A percentile compares a stretch with the other conserved stretches of the same genome.
Evolutionary conservation across 1,139 yeast species (phyloP).

Genomic region (Pichia sp.): DNA sequence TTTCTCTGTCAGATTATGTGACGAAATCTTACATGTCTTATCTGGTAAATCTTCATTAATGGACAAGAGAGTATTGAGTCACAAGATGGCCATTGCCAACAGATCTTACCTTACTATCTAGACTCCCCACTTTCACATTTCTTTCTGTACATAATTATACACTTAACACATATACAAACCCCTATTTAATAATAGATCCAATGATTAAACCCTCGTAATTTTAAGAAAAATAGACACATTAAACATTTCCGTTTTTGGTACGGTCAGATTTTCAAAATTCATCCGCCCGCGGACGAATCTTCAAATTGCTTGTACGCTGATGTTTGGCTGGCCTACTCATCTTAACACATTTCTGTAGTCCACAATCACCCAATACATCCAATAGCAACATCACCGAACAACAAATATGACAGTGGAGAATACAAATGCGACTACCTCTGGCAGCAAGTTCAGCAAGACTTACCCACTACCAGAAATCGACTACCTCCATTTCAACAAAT

Average conservation of each 20-base stretch:
- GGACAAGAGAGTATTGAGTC: slow-evolving; percentile 81
- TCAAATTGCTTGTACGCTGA: no score
- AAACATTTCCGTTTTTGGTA: no score
- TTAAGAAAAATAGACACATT: no score
- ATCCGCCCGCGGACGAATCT: no score
- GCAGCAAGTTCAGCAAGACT: neutral
- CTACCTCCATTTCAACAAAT: slow-evolving; percentile 17
- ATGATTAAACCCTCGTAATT: no score
- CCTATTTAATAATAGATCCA: neutral
- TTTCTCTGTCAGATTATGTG: slow-evolving; percentile 85
- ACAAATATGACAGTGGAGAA: no score
- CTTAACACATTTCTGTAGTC: no score
- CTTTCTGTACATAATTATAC: slow-evolving; percentile 9
- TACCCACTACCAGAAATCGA: slow-evolving; percentile 13
- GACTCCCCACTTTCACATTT: neutral
- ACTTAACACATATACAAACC: neutral
- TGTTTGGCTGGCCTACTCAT: no score
- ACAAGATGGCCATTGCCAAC: slow-evolving; percentile 79
- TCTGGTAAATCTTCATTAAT: slow-evolving; percentile 82
- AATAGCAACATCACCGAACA: no score
- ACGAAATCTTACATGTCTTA: slow-evolving; percentile 76
- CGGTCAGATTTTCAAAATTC: no score
- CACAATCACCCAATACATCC: no score
- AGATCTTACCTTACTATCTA: slow-evolving; percentile 52
- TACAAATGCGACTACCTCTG: no score